phyloP scores from a whole-genome alignment of 768 basidiomycete genomes.

The Cubamyces lactineus region DNA sequence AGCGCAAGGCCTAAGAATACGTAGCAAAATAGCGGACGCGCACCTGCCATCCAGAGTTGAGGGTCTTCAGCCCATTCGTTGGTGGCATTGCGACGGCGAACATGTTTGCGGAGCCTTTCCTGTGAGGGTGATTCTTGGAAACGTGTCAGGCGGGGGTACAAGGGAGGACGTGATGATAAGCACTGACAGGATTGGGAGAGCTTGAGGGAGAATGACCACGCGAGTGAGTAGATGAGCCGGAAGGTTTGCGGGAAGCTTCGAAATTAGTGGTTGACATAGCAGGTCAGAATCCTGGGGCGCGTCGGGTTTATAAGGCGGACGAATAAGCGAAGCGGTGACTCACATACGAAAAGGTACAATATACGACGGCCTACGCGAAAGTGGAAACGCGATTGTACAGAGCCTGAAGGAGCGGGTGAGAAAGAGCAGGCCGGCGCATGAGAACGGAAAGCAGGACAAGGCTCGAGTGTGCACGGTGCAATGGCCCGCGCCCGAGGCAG shows the following conservation, averaged over 20 bases:
- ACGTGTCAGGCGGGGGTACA: not conserved
- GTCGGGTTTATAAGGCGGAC: slow-evolving; percentile 19
- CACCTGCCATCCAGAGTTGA: slow-evolving; percentile 73
- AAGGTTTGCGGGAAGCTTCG: slow-evolving; percentile 59
- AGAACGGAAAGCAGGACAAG: not conserved
- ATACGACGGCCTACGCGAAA: slow-evolving; percentile 17
- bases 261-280: slow-evolving; percentile 37
- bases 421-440: slow-evolving; percentile 1
- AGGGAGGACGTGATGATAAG: slow-evolving; percentile 38
- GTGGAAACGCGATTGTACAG: slow-evolving; percentile 18
- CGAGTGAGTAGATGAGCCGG: slow-evolving; percentile 70
- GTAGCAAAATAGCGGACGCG: slow-evolving; percentile 30
- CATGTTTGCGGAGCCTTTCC: slow-evolving; percentile 54
- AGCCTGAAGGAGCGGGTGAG: slow-evolving; percentile 17
- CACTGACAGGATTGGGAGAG: slow-evolving; percentile 61
- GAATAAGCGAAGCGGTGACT: slow-evolving; percentile 20
- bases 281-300: slow-evolving; percentile 17
- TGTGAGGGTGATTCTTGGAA: slow-evolving; percentile 35
- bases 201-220: slow-evolving; percentile 62
- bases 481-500: not conserved
- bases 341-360: slow-evolving; percentile 26
- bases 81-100: slow-evolving; percentile 55
- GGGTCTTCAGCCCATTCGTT: slow-evolving; percentile 50
- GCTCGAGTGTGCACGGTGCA: not conserved
- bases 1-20: slow-evolving; percentile 12